These are phyloP conservation scores for Pezicula neosporulosa DNA, from an alignment of 2,329 filamentous ascomycete species.

Conservation along the genomic window DNA sequence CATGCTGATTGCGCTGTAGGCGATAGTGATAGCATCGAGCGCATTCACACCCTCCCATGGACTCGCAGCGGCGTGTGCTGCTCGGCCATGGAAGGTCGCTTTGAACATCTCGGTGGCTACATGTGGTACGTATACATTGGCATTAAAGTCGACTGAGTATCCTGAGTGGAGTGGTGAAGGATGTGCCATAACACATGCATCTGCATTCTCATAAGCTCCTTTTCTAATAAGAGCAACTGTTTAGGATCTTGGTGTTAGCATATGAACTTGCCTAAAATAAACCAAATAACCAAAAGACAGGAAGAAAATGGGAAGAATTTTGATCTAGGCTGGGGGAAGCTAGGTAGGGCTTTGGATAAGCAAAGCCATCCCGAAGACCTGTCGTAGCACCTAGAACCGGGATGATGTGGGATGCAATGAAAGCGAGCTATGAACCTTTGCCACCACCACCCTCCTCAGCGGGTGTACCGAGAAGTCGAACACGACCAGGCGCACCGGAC, in stretches of 20 bases:
- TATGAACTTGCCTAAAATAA: no score
- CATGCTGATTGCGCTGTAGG: slow-evolving; percentile 30
- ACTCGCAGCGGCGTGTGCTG: slow-evolving; percentile 29
- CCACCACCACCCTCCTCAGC: slow-evolving; percentile 27
- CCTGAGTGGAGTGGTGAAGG: background rate
- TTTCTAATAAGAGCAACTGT: slow-evolving; percentile 31
- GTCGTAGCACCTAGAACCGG: no score
- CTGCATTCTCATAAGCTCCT: slow-evolving; percentile 37
- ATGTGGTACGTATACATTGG: background rate
- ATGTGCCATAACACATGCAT: slow-evolving; percentile 37
- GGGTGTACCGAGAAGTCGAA: slow-evolving; percentile 27
- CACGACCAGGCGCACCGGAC: slow-evolving; percentile 19
- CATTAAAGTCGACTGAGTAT: background rate
- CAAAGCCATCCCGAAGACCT: no score
- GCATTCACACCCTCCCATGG: slow-evolving; percentile 36
- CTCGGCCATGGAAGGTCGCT: slow-evolving; percentile 13
- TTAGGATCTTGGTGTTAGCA: no score
- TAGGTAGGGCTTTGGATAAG: no score
- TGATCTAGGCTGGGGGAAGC: no score
- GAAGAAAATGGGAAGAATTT: no score
- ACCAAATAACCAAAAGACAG: no score
- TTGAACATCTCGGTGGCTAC: background rate
- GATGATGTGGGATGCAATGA: no score
- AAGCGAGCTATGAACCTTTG: slow-evolving; percentile 30
- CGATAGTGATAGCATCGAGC: slow-evolving; percentile 33